Evolutionary conservation across 805 yeast species (phyloP).

Genomic region (Kazachstania viticola): DNA sequence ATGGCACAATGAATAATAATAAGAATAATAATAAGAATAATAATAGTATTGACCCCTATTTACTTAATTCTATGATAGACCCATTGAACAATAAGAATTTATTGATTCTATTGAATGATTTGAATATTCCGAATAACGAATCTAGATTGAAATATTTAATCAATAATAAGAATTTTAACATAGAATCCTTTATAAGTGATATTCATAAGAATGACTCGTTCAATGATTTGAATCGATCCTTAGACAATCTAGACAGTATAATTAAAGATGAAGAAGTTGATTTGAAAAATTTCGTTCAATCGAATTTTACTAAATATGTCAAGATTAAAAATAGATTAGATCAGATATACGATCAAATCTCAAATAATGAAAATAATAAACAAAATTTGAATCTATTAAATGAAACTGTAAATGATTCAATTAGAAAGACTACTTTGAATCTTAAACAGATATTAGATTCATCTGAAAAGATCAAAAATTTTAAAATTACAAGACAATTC

Average conservation of each 20-base stretch:
- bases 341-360: slow-evolving; percentile 43
- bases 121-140: slow-evolving; percentile 28
- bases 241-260: slow-evolving; percentile 37
- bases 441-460: slow-evolving; percentile 50
- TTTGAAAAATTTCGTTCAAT: slow-evolving; percentile 39
- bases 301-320: slow-evolving; percentile 54
- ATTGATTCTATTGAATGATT: slow-evolving; percentile 32
- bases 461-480: slow-evolving; percentile 36
- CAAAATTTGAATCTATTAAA: slow-evolving; percentile 27
- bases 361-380: slow-evolving; percentile 25
- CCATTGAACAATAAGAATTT: slow-evolving; percentile 40
- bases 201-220: slow-evolving; percentile 46
- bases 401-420: slow-evolving; percentile 37
- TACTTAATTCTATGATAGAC: slow-evolving; percentile 29
- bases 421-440: slow-evolving; percentile 39
- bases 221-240: slow-evolving; percentile 36
- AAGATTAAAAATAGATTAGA: slow-evolving; percentile 54
- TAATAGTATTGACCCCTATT: background rate
- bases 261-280: slow-evolving; percentile 39
- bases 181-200: slow-evolving; percentile 41
- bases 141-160: slow-evolving; percentile 38
- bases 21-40: no score
- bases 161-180: slow-evolving; percentile 47
- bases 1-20: slow-evolving; percentile 6
- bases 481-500: slow-evolving; percentile 38